Base-by-base conservation (phyloP, 2,329 filamentous ascomycete species). In the Bipolaris sorokiniana region DNA sequence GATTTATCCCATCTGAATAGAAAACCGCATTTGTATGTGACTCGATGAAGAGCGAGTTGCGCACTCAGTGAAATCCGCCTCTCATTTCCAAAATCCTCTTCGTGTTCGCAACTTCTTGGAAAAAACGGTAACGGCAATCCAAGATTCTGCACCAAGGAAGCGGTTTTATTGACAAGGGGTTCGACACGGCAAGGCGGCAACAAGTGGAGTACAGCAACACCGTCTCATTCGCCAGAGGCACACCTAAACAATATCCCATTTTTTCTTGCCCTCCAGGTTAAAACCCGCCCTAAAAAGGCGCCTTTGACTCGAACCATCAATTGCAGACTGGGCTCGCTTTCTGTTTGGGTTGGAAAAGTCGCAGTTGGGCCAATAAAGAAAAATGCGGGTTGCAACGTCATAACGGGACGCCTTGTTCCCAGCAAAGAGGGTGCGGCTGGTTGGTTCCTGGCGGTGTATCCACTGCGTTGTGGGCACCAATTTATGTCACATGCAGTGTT, bases 381-480 rank as follows among this genome's bases (percentile, higher is more conserved):
- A 36, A 42, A 28, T 52, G 47, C 48, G 34, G 48, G 34, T 7
- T 40, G 28, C 34, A 41, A 41, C 48, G 48, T 56, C 48, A 56
- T 56, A 10, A 36, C 26, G 23, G 26, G 42, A 36, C 41, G 48
- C 26, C 26, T 36, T 37, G 53, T 34, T 36, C 23, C 41, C 34
- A 22, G n/a, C 26, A 33, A 18, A 9, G 23, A 34, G 41, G 18
- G 22, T 36, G 48, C 48, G 28, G 33, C 47, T 56, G 41, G 48
- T 47, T 41, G 26, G 48, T 56, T 45, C 48, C 48, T 56, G 53
- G 44, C 41, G 47, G 48, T 34, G 46, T 36, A 56, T 48, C 41
- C 48, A 47, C 53, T 18, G 18, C 26, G 16, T 51, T 33, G 40
- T 38, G 53, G 38, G 40, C 41, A 51, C 26, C 7, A 3, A 51